Evolutionary conservation across 176 grass and related monocot genomes (phyloP), one percentile per base, ranked within the genome.

Genomic region (Rhynchospora tenuis): DNA sequence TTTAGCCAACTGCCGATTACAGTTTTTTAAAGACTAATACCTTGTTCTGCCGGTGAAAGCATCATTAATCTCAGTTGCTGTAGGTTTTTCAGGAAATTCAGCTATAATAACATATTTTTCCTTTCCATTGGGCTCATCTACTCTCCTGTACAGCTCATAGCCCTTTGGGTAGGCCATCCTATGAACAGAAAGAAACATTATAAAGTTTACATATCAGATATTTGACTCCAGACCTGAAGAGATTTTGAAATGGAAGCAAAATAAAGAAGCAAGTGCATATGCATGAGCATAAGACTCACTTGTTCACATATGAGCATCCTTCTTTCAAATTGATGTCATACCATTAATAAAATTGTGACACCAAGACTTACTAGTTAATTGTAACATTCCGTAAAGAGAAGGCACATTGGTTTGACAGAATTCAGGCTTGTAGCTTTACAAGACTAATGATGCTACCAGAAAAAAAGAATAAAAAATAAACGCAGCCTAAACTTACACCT

Each of bases 111-210:
- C 47, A 55, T 98, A 98, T 50, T 89, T 92, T 79, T 98, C 95
- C 82, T 92, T 92, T 75, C 86, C 64, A 82, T 58, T 72, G 43
- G 87, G 56, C 47, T 88, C 90, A 68, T 98, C 95, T 58, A 94
- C 84, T 83, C 95, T 94, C 91, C 87, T 86, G 89, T 90, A 98
- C 70, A 98, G 84, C 71, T 98, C 92, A 46, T 94, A 88, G 61
- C 85, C 85, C 42, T 91, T 88, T 83, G 95, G 92, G 74, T 98
- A 94, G 88, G 92, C 73, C 95, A 91, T 98, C 90, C 92, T 98
- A 79, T 67, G 88, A 58, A 22, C 56, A 82, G 33, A 81, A 42
- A 61, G 48, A 62, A 82, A 52, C n/a, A 82, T 58, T 84, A 80
- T 85, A 78, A 74, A 42, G 47, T 11, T 24, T 78, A 71, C 26